Evolutionary conservation across 2,329 filamentous ascomycete genomes (phyloP).

Genomic region (Pseudohalonectria lignicola): DNA sequence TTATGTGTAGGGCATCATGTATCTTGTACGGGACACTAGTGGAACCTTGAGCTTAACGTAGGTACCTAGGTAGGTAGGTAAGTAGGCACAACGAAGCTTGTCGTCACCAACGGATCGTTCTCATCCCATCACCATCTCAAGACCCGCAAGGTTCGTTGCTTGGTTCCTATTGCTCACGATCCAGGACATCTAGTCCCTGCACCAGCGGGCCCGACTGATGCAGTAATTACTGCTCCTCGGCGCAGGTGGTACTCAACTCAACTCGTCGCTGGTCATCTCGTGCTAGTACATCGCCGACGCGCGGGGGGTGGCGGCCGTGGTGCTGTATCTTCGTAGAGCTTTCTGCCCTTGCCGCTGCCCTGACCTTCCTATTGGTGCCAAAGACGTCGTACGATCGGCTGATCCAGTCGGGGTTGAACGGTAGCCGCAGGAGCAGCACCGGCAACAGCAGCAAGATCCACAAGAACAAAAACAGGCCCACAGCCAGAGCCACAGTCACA

Average conservation of each 20-base stretch:
- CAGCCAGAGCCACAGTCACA: too few relatives aligned
- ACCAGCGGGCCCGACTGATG: conserved; percentile 3
- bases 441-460: neutral
- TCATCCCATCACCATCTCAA: too few relatives aligned
- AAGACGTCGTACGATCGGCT: conserved; percentile 6
- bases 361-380: conserved; percentile 30
- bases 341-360: conserved; percentile 24
- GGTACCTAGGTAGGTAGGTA: too few relatives aligned
- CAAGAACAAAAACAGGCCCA: neutral
- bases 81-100: too few relatives aligned
- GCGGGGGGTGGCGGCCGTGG: conserved; percentile 4
- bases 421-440: neutral
- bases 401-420: conserved; percentile 1
- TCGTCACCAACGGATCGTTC: too few relatives aligned
- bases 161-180: conserved; percentile 14
- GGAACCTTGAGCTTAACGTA: too few relatives aligned
- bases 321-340: conserved; percentile 12
- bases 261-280: conserved; percentile 2
- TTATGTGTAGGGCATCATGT: too few relatives aligned
- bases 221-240: conserved; percentile 5
- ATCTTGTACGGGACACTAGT: too few relatives aligned
- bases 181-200: conserved; percentile 6
- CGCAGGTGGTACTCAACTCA: conserved; percentile 5
- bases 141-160: too few relatives aligned
- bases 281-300: conserved; percentile 5